Base-by-base conservation (phyloP, 2,329 filamentous ascomycete species). In the Davidsoniella virescens region DNA sequence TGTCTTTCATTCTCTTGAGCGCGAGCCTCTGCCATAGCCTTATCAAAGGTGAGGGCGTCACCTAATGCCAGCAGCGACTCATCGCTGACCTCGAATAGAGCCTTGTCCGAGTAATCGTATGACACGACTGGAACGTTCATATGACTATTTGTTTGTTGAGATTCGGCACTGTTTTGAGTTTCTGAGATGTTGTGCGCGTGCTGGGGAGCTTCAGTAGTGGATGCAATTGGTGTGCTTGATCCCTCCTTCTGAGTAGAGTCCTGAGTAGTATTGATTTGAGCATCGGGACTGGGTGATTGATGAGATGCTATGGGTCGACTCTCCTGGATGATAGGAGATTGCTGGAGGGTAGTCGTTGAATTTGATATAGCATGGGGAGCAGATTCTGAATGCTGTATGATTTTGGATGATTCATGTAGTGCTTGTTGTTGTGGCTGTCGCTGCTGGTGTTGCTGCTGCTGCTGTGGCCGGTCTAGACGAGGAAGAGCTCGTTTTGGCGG, bases 381-480 rank as follows among this genome's bases (percentile, higher is more conserved):
- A 33, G 29, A 33, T 33, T 33, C 29, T 33, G 29, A 33, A 33
- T 33, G 29, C 12, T 12, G 29, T 33, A 33, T 33, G 6, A 33
- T 9, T 33, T 8, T 33, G 29, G 29, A 33, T n/a, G 18, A 29
- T 45, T 45, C 23, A 7, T 26, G 43, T 4, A 18, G 29, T 17
- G 26, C 2, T 18, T 23, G 33, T 17, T 33, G 49, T 17, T 54
- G 54, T 29, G 40, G 55, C 47, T 50, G 46, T 54, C 48, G 38
- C 56, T 57, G 10, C 54, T 49, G n/a, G 57, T 55, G 26, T 54
- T 59, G n/a, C 55, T 55, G 18, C 55, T 52, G 2, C 57, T 61
- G 54, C 64, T 65, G 55, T 59, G 62, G 49, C 60, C 65, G 51
- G 50, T 66, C 9, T 47, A 47, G 8, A 17, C 10, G 10, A 18